These are phyloP conservation scores for Kazachstania kunashirensis DNA, from an alignment of 805 yeast species.

Conservation along the genomic window DNA sequence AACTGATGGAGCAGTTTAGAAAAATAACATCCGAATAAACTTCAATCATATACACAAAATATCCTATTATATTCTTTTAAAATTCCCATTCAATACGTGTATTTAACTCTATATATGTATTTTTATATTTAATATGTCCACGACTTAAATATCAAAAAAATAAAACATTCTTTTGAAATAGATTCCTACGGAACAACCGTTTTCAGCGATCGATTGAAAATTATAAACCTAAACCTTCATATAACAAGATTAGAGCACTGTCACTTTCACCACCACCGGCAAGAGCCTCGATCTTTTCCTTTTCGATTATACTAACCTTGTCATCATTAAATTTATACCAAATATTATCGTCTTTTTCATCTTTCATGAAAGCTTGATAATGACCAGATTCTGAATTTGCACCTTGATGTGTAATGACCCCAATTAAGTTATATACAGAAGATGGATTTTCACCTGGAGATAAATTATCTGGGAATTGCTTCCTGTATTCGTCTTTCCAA, in stretches of 20 bases:
- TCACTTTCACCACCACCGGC: constrained; percentile 99
- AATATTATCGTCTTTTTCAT: constrained; percentile 57
- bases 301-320: constrained; percentile 65
- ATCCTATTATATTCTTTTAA: no score
- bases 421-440: constrained; percentile 72
- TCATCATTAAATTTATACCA: constrained; percentile 98
- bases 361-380: constrained; percentile 81
- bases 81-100: no score
- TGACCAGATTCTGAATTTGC: constrained; percentile 96
- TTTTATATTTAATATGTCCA: no score
- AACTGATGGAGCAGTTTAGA: constrained; percentile 63
- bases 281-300: constrained; percentile 70
- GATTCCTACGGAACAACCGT: no score
- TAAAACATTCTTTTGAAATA: not conserved
- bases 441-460: constrained; percentile 69
- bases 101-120: no score
- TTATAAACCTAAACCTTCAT: constrained; percentile 69
- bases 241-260: constrained; percentile 80
- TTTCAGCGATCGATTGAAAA: not conserved
- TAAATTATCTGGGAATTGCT: constrained; percentile 40
- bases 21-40: constrained; percentile 33
- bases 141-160: not conserved
- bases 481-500: constrained; percentile 38
- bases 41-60: no score
- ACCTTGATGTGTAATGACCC: constrained; percentile 89